Evolutionary conservation across 2,329 filamentous ascomycete genomes (phyloP).

Genomic region (Fusarium agapanthi): DNA sequence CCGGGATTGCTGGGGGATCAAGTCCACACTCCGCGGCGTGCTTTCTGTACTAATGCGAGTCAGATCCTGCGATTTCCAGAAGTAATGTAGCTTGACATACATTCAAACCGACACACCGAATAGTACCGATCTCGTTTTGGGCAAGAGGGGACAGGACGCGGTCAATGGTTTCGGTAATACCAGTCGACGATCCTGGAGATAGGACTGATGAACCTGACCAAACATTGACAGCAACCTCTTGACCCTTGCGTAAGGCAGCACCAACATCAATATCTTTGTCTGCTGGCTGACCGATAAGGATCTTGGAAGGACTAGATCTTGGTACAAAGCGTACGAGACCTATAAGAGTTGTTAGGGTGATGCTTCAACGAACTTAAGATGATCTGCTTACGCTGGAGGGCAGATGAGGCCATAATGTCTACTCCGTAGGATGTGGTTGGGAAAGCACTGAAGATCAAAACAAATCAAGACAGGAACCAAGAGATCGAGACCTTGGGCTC

Average conservation of each 20-base stretch:
- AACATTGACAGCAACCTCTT: slow-evolving; percentile 64
- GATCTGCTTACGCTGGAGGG: slow-evolving; percentile 34
- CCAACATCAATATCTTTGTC: slow-evolving; percentile 65
- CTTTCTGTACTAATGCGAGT: slow-evolving; percentile 45
- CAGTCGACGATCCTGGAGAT: slow-evolving; percentile 61
- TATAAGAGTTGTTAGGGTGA: slow-evolving; percentile 37
- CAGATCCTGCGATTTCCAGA: background rate
- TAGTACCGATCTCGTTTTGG: slow-evolving; percentile 57
- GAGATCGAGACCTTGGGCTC: background rate
- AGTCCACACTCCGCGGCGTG: slow-evolving; percentile 60
- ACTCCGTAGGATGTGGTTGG: background rate
- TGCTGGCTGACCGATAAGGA: slow-evolving; percentile 65
- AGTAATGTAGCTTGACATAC: slow-evolving; percentile 40
- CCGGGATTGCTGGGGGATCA: slow-evolving; percentile 61
- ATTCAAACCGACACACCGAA: slow-evolving; percentile 68
- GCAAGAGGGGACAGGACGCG: slow-evolving; percentile 57
- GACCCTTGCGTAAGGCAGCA: slow-evolving; percentile 61
- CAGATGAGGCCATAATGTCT: slow-evolving; percentile 30
- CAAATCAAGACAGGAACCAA: background rate
- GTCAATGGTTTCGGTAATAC: slow-evolving; percentile 54
- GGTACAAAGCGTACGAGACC: slow-evolving; percentile 69
- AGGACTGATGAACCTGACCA: slow-evolving; percentile 68
- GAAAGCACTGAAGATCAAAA: background rate
- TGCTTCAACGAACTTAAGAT: background rate
- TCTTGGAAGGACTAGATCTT: slow-evolving; percentile 56